phyloP scores from a whole-genome alignment of 1,139 yeast species.

The Diutina sp. region DNA sequence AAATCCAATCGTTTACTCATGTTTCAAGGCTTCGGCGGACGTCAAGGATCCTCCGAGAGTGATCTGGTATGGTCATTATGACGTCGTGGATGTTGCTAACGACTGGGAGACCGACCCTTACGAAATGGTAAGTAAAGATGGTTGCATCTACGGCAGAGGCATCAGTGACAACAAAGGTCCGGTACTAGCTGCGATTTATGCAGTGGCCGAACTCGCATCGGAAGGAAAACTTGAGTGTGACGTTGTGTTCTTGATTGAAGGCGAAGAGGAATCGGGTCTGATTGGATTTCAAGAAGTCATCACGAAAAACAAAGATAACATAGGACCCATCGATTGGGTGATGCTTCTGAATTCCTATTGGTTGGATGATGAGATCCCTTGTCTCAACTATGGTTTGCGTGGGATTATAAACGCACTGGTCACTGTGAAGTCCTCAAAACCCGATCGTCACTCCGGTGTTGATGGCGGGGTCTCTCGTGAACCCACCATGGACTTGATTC shows the following conservation, averaged over 20 bases:
- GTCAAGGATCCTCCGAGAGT: conserved; percentile 24
- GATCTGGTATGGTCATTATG: conserved; percentile 92
- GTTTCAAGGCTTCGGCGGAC: conserved; percentile 29
- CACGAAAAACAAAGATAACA: conserved; percentile 28
- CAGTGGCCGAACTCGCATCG: conserved; percentile 63
- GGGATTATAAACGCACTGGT: conserved; percentile 82
- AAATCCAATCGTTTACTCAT: conserved; percentile 76
- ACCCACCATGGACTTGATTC: conserved; percentile 79
- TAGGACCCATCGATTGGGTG: conserved; percentile 80
- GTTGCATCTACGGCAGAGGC: conserved; percentile 85
- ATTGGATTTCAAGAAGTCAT: conserved; percentile 69
- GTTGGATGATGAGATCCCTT: conserved; percentile 83
- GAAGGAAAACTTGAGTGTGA: conserved; percentile 48
- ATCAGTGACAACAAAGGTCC: conserved; percentile 96
- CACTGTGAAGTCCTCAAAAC: conserved; percentile 54
- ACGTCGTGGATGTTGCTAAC: conserved; percentile 55
- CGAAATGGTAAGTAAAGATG: conserved; percentile 60
- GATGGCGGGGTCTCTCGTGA: conserved; percentile 89
- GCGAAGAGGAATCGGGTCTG: conserved; percentile 93
- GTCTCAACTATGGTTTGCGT: conserved; percentile 85
- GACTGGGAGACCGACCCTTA: conserved; percentile 78
- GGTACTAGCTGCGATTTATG: conserved; percentile 73
- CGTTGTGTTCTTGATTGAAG: conserved; percentile 77
- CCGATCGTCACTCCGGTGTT: conserved; percentile 92
- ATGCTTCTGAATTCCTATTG: conserved; percentile 85